phyloP scores from a whole-genome alignment of 148 eudicot species.

The Amaranthus hypochondriacus region DNA sequence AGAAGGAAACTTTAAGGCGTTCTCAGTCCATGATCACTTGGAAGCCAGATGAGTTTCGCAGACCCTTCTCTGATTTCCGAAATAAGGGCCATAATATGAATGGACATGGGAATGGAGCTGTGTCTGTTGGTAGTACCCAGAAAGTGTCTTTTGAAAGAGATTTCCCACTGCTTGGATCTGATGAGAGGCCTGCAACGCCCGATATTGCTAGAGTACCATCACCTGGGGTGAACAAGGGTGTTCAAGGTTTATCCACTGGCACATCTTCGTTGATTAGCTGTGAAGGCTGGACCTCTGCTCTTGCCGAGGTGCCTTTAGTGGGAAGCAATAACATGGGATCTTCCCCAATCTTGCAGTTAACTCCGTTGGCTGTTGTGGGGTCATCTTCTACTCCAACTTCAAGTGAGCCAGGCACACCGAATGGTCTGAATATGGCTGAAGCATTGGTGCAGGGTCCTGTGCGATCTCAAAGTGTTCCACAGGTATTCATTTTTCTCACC shows the following conservation, averaged over 20 bases:
- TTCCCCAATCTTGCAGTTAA: slow-evolving; percentile 31
- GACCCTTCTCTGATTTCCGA: slow-evolving; percentile 28
- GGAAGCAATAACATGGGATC: slow-evolving; percentile 35
- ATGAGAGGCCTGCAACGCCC: slow-evolving; percentile 55
- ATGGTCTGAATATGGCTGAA: slow-evolving; percentile 83
- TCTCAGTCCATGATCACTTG: slow-evolving; percentile 61
- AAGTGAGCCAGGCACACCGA: slow-evolving; percentile 27
- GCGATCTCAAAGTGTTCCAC: slow-evolving; percentile 45
- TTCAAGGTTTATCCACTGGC: slow-evolving; percentile 56
- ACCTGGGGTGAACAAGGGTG: slow-evolving; percentile 59
- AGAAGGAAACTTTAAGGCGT: slow-evolving; percentile 51
- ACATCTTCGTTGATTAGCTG: slow-evolving; percentile 51
- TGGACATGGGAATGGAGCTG: slow-evolving; percentile 35
- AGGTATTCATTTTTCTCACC: slow-evolving; percentile 35
- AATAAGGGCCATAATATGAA: slow-evolving; percentile 25
- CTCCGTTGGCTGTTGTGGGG: slow-evolving; percentile 4
- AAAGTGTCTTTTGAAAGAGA: slow-evolving; percentile 70
- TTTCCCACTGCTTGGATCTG: slow-evolving; percentile 67
- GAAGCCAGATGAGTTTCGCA: slow-evolving; percentile 45
- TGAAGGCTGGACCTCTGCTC: slow-evolving; percentile 87
- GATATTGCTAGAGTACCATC: slow-evolving; percentile 65
- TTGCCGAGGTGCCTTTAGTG: slow-evolving; percentile 67
- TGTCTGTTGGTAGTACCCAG: slow-evolving; percentile 35
- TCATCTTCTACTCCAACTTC: slow-evolving; percentile 24
- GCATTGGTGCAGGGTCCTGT: slow-evolving; percentile 72